phyloP scores from a whole-genome alignment of 768 basidiomycete genomes.

The Mycena kentingensis region DNA sequence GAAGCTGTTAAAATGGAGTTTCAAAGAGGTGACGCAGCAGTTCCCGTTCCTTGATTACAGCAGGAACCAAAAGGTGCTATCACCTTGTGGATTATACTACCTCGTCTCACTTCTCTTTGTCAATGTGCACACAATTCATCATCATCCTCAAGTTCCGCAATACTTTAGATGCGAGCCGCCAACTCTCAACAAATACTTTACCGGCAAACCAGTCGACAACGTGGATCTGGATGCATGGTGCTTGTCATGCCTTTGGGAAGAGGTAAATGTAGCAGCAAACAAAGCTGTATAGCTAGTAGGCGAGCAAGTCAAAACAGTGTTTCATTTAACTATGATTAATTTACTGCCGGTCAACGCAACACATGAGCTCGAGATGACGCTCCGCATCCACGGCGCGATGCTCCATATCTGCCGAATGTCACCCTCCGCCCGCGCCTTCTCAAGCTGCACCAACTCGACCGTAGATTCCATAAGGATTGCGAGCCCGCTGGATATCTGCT shows the following conservation, averaged over 20 bases:
- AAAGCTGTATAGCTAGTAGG: background rate
- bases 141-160: conserved; percentile 17
- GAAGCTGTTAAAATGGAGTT: conserved; percentile 22
- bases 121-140: conserved; percentile 21
- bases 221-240: conserved; percentile 16
- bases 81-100: conserved; percentile 21
- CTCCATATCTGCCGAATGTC: background rate
- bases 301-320: background rate
- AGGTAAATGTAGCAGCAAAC: background rate
- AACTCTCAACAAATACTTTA: conserved; percentile 17
- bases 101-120: conserved; percentile 15
- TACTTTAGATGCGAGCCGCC: conserved; percentile 20
- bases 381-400: background rate
- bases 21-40: conserved; percentile 20
- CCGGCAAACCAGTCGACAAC: conserved; percentile 17
- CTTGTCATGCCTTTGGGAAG: conserved; percentile 6
- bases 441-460: background rate
- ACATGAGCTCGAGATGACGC: background rate
- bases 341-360: background rate
- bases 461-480: background rate
- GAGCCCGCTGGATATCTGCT: background rate
- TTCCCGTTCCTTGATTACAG: conserved; percentile 20
- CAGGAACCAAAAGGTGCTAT: conserved; percentile 18
- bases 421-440: background rate
- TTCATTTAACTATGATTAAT: background rate